Conservation (phyloP, 805 yeast species). For the Nematodospora valgi region DNA sequence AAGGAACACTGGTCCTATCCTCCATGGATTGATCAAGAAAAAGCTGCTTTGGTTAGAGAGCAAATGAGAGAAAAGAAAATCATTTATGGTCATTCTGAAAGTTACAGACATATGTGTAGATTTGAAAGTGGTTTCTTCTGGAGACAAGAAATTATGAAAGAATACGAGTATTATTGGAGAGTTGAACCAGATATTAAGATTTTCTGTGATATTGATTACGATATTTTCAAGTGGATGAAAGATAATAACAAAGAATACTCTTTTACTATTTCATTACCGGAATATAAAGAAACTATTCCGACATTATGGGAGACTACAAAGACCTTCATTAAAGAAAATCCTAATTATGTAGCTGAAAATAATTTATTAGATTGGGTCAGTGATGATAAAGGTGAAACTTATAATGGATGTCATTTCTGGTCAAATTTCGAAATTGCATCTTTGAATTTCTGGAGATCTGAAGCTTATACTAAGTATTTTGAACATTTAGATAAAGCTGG, state of each 20-base stretch:
- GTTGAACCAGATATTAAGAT: slow-evolving; percentile 81
- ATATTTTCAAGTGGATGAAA: slow-evolving; percentile 78
- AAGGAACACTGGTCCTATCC: slow-evolving; percentile 84
- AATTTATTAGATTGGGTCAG: slow-evolving; percentile 67
- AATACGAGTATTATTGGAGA: slow-evolving; percentile 90
- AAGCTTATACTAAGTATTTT: slow-evolving; percentile 66
- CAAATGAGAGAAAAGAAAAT: slow-evolving; percentile 52
- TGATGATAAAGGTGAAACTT: slow-evolving; percentile 72
- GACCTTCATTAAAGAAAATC: slow-evolving; percentile 58
- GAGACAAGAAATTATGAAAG: slow-evolving; percentile 66
- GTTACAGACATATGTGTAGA: slow-evolving; percentile 92
- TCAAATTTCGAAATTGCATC: slow-evolving; percentile 80
- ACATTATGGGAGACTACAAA: slow-evolving; percentile 76
- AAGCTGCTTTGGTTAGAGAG: slow-evolving; percentile 61
- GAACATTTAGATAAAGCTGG: slow-evolving; percentile 72
- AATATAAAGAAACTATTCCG: slow-evolving; percentile 80
- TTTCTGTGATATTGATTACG: slow-evolving; percentile 79
- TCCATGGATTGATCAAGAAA: slow-evolving; percentile 68
- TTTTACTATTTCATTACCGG: slow-evolving; percentile 77
- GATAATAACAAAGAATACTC: slow-evolving; percentile 76
- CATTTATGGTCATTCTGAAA: slow-evolving; percentile 71
- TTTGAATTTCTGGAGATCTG: slow-evolving; percentile 69
- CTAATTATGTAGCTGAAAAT: slow-evolving; percentile 56
- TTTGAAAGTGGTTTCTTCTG: slow-evolving; percentile 83
- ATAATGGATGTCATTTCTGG: slow-evolving; percentile 87